Evolutionary conservation across 129 eudicot genomes (phyloP).

Genomic region (Pseudognaphalium luteoalbum): DNA sequence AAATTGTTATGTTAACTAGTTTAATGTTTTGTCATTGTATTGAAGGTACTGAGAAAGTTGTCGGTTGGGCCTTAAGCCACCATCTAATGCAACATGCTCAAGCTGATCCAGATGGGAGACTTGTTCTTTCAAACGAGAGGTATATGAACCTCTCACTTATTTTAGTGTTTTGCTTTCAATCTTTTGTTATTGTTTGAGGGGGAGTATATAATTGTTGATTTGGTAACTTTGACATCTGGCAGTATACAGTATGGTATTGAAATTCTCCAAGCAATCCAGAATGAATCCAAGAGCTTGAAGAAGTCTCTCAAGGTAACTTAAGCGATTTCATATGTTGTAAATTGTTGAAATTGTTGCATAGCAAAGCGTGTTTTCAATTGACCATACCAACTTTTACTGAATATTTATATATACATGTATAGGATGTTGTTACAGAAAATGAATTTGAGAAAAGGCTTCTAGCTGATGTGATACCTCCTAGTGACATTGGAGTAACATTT

Average conservation of each 20-base stretch:
- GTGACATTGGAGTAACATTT: slow-evolving; percentile 94
- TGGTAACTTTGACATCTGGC: slow-evolving; percentile 32
- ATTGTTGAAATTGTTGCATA: slow-evolving; percentile 11
- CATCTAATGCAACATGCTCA: slow-evolving; percentile 62
- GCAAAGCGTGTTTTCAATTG: neutral
- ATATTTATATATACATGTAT: slow-evolving; percentile 20
- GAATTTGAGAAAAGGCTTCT: slow-evolving; percentile 95
- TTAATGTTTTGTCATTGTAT: slow-evolving; percentile 18
- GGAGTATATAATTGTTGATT: slow-evolving; percentile 14
- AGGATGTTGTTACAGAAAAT: slow-evolving; percentile 95
- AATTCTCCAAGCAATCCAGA: slow-evolving; percentile 63
- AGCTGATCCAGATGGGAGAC: slow-evolving; percentile 53
- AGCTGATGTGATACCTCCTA: slow-evolving; percentile 88
- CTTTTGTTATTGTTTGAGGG: neutral
- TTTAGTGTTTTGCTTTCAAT: neutral
- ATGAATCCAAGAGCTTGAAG: slow-evolving; percentile 84
- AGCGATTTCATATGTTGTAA: slow-evolving; percentile 9
- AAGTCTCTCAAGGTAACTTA: slow-evolving; percentile 85
- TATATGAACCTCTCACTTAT: slow-evolving; percentile 27
- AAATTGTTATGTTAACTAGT: neutral
- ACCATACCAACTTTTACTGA: slow-evolving; percentile 6
- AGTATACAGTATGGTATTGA: slow-evolving; percentile 76
- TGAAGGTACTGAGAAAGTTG: slow-evolving; percentile 88
- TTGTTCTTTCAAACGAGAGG: slow-evolving; percentile 74
- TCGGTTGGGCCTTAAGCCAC: slow-evolving; percentile 93